phyloP scores from a whole-genome alignment of 441 rosid genomes.

The Mallotus japonicus region DNA sequence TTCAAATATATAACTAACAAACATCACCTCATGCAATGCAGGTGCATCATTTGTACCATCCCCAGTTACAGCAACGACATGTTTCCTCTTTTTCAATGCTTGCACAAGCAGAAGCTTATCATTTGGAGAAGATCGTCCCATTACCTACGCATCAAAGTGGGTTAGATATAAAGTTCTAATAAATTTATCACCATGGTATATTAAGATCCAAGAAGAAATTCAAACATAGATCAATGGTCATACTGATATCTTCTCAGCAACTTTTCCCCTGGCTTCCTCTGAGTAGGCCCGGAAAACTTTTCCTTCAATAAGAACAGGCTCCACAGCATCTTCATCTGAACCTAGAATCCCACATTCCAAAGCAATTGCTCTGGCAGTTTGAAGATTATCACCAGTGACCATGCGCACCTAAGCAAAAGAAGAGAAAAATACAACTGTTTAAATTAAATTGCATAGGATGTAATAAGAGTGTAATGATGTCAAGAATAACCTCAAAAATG shows the following conservation, averaged over 20 bases:
- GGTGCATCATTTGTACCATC: conserved; percentile 99
- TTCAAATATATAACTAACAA: conserved; percentile 13
- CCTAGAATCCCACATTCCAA: conserved; percentile 83
- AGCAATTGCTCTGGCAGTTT: conserved; percentile 96
- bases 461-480: neutral
- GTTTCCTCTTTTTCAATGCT: conserved; percentile 72
- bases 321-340: conserved; percentile 57
- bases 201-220: neutral
- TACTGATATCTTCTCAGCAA: conserved; percentile 76
- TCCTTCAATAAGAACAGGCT: conserved; percentile 82
- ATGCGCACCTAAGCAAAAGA: conserved; percentile 70
- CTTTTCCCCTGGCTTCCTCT: conserved; percentile 57
- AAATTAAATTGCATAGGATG: neutral
- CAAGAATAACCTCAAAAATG: neutral
- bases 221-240: conserved; percentile 21
- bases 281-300: conserved; percentile 59
- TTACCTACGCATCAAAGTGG: conserved; percentile 55
- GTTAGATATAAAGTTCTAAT: conserved; percentile 2
- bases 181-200: neutral
- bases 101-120: conserved; percentile 96
- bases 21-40: conserved; percentile 99
- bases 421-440: neutral
- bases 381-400: conserved; percentile 96
- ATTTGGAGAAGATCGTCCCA: conserved; percentile 94
- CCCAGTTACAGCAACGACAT: conserved; percentile 96